Evolutionary conservation across 2,329 filamentous ascomycete genomes (phyloP).

Genomic region (Cyanodermella asteris): DNA sequence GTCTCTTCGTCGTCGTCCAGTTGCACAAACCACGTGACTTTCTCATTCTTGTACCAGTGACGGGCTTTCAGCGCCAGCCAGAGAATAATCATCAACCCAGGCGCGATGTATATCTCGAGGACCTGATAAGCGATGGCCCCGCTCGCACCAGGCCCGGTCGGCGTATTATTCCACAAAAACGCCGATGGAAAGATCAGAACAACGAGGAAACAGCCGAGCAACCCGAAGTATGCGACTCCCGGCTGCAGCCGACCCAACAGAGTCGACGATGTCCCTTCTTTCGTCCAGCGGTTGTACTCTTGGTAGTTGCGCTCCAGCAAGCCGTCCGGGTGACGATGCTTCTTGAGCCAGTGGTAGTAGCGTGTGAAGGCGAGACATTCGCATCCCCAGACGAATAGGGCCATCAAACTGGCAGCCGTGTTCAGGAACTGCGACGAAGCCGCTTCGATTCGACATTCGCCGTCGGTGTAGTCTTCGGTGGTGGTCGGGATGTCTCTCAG

Average conservation of each 20-base stretch:
- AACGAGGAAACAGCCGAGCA: conserved; percentile 2
- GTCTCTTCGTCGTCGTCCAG: too few species aligned
- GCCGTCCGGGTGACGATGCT: neutral
- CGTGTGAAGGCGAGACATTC: conserved; percentile 4
- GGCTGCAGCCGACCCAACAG: conserved; percentile 3
- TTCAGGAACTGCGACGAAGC: conserved; percentile 3
- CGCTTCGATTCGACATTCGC: too few species aligned
- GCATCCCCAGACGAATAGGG: conserved; percentile 3
- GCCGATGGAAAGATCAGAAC: conserved; percentile 4
- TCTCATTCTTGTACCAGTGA: too few species aligned
- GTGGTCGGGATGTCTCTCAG: too few species aligned
- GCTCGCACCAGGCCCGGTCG: too few species aligned
- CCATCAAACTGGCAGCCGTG: conserved; percentile 3
- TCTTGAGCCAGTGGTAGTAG: conserved; percentile 2
- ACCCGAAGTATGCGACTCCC: conserved; percentile 1
- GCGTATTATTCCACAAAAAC: too few species aligned
- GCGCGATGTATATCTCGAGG: too few species aligned
- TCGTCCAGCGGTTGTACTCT: neutral
- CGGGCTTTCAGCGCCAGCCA: too few species aligned
- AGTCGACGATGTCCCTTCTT: conserved; percentile 2
- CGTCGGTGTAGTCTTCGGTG: too few species aligned
- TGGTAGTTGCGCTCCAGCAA: conserved; percentile 2
- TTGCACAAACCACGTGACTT: too few species aligned
- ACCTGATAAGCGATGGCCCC: too few species aligned
- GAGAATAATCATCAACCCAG: too few species aligned